These are phyloP conservation scores for Zasmidium angulare DNA, from an alignment of 2,329 filamentous ascomycete genomes.

Conservation along the genomic window DNA sequence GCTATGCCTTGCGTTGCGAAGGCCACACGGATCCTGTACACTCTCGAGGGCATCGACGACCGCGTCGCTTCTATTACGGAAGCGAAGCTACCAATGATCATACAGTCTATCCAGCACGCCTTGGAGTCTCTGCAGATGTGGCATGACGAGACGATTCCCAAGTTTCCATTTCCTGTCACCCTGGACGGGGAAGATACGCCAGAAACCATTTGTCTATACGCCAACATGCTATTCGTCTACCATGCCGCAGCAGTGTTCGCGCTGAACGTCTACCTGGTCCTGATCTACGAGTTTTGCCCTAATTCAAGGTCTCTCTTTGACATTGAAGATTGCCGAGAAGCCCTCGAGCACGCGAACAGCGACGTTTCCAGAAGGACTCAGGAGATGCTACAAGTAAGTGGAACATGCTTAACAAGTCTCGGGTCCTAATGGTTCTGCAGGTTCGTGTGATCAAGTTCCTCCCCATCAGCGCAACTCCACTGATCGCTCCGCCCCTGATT, in stretches of 20 bases:
- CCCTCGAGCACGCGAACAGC: slow-evolving; percentile 1
- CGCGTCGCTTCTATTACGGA: slow-evolving; percentile 2
- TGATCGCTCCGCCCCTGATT: slow-evolving; percentile 7
- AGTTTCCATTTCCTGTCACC: slow-evolving; percentile 9
- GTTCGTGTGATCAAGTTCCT: slow-evolving; percentile 7
- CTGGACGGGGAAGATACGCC: slow-evolving; percentile 10
- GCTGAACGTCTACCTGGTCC: slow-evolving; percentile 6
- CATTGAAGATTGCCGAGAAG: neutral
- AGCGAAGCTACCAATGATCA: neutral
- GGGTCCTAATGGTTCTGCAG: neutral
- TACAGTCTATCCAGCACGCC: neutral
- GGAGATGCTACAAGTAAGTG: slow-evolving; percentile 7
- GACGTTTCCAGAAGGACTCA: slow-evolving; percentile 6
- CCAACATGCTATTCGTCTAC: slow-evolving; percentile 13
- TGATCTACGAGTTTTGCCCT: slow-evolving; percentile 3
- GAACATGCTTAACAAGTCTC: neutral
- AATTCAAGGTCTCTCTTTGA: slow-evolving; percentile 2
- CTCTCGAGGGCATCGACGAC: slow-evolving; percentile 4
- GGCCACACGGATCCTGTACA: slow-evolving; percentile 1
- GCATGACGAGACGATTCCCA: slow-evolving; percentile 4
- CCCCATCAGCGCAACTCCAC: slow-evolving; percentile 10
- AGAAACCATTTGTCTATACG: slow-evolving; percentile 10
- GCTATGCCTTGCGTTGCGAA: slow-evolving; percentile 1
- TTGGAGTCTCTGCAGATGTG: slow-evolving; percentile 2
- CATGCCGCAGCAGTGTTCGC: slow-evolving; percentile 4